Evolutionary conservation across 176 grass and related monocot genomes (phyloP), one percentile per base, ranked within the genome.

Genomic region (Oryza australiensis): DNA sequence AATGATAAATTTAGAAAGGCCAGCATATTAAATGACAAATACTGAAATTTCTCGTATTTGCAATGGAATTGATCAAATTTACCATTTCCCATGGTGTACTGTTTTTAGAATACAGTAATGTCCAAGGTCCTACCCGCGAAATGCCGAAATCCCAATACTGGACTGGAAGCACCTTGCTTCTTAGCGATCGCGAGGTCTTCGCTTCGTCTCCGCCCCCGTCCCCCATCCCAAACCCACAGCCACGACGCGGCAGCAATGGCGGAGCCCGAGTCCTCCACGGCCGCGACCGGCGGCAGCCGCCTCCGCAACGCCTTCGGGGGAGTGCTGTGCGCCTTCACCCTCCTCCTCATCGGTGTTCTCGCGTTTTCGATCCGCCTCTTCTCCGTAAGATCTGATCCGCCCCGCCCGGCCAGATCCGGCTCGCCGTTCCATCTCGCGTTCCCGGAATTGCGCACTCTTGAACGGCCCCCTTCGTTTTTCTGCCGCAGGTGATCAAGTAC

Each of bases 321-420:
- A 27, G 97, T 99, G 55, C 87, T 99, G 8, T 86, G 89, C 74
- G 85, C 89, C 71, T 89, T 99, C 77, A 94, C 94, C 26, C 97
- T 99, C 48, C 51, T 99, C 80, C 87, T 99, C 63, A 96, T 99
- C 82, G 93, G 97, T 62, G 89, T 94, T 57, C 80, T 99, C 74
- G 97, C 93, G 35, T 99, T 99, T 93, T 92, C 97, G 80, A 99
- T 99, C 93, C 97, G 97, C 43, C 80, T 99, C 74, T 99, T 99
- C 76, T 99, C 97, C 30, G 97, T 99, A 92, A 89, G 97, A 88
- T 91, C 66, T 51, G 55, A 26, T 82, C 82, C 70, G 35, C 10
- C 0, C 51, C 20, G 67, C 0, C 41, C 37, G 65, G 73, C 85
- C 76, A 82, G 84, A 75, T 86, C 81, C 67, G 68, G 45, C 77